Base-by-base conservation (phyloP, 208 protist genomes). In the Trichomonas gallinae region DNA sequence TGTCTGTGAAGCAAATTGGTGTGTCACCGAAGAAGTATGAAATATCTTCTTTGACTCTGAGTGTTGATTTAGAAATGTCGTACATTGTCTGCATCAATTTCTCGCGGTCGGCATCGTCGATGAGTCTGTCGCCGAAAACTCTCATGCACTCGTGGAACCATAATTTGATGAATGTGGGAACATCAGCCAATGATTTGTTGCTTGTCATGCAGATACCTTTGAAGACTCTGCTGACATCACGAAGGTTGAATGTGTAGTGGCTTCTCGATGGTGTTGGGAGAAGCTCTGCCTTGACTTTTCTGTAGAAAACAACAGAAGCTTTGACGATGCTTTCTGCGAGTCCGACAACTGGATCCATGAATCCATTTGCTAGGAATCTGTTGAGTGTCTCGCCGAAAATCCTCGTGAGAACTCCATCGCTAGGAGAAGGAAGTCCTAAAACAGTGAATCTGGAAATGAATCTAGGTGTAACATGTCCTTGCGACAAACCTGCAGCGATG, bases 361-460 rank as follows among this genome's bases (percentile, higher is more conserved):
- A 97, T 31, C 49, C 96, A 49, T 97, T 96, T 15, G 63, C 51
- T 93, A 96, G 38, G 85, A 97, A 97, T 23, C 96, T 96, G 8
- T 87, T 45, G 63, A 98, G 45, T 91, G 98, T 98, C 0, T 31
- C 42, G 13, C 38, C 44, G 96, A 98, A 98, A 58, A 98, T 98
- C 0, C 40, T 38, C 23, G 34, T 88, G 89, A 98, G 93, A 44
- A 97, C 96, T 4, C 91, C 96, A 36, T 96, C 63, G 0, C 96
- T 82, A 83, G 93, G 93, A 34, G 46, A 8, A 17, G 93, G 93
- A 4, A 96, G n/a, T 31, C 36, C 63, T 15, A 96, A 15, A 40
- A 99, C 97, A 97, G 99, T 99, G 97, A 99, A 99, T 97, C 99
- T 99, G 83, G 99, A 98, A 85, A 99, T 98, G 97, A 99, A 99